Evolutionary conservation across 371 early-diverging fungal genomes (phyloP).

Genomic region (Thermomucor indicae-seudaticae): DNA sequence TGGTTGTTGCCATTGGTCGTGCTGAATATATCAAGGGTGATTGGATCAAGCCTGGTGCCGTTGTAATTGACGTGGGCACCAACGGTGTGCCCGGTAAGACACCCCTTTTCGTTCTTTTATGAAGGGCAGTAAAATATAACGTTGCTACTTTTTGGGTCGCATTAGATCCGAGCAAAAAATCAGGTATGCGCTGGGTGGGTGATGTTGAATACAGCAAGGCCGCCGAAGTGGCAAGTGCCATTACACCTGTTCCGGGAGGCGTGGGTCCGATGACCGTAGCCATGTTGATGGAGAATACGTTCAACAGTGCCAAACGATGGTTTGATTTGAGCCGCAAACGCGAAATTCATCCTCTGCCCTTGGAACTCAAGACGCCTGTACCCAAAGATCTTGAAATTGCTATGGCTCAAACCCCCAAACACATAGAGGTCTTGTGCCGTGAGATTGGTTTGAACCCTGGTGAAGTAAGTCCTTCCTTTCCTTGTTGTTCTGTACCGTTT

Average conservation of each 20-base stretch:
- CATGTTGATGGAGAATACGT: conserved; percentile 87
- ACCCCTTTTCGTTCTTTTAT: background rate
- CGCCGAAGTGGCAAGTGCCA: conserved; percentile 64
- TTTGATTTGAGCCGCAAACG: conserved; percentile 38
- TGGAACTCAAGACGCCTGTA: conserved; percentile 71
- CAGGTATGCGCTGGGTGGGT: conserved; percentile 86
- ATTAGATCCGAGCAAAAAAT: conserved; percentile 76
- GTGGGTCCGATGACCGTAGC: conserved; percentile 98
- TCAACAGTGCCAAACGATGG: conserved; percentile 62
- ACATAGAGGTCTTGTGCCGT: conserved; percentile 69
- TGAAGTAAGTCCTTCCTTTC: conserved; percentile 62
- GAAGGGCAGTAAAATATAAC: background rate
- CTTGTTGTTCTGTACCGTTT: too few species aligned
- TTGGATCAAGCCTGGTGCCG: conserved; percentile 90
- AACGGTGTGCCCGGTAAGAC: conserved; percentile 68
- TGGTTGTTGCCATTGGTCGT: conserved; percentile 86
- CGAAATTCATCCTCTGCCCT: conserved; percentile 57
- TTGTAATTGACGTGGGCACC: conserved; percentile 95
- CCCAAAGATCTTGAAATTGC: conserved; percentile 95
- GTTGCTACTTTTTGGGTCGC: background rate
- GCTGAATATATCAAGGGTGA: conserved; percentile 78
- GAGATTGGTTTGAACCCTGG: conserved; percentile 76
- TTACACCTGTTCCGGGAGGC: conserved; percentile 96
- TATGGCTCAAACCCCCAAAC: conserved; percentile 80
- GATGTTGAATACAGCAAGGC: conserved; percentile 85